Conservation (phyloP, 768 basidiomycete species). For the Clavulina sp. region DNA sequence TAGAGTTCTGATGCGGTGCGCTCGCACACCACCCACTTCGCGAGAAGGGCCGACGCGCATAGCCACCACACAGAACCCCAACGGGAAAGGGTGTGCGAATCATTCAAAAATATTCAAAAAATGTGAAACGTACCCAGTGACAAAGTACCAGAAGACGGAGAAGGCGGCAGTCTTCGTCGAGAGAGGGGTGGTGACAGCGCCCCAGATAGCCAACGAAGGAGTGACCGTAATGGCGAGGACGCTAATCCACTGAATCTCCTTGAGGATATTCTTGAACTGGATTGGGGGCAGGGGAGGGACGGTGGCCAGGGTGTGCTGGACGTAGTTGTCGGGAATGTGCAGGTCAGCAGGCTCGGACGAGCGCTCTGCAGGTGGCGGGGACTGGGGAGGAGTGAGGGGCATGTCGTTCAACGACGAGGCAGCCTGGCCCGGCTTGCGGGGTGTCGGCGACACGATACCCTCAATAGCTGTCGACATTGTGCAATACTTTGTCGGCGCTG, state of each 20-base stretch:
- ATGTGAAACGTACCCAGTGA: conserved; percentile 43
- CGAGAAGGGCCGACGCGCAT: too few species aligned
- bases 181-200: conserved; percentile 40
- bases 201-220: conserved; percentile 57
- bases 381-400: conserved; percentile 3
- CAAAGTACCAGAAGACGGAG: conserved; percentile 55
- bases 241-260: conserved; percentile 63
- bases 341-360: conserved; percentile 16
- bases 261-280: conserved; percentile 35
- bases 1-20: too few species aligned
- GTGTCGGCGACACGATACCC: neutral
- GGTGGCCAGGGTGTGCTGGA: conserved; percentile 52
- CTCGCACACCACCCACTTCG: too few species aligned
- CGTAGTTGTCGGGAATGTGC: conserved; percentile 64
- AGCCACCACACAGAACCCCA: too few species aligned
- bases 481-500: too few species aligned
- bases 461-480: too few species aligned
- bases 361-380: neutral
- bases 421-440: neutral
- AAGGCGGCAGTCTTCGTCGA: conserved; percentile 62
- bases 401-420: neutral
- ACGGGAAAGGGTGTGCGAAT: neutral
- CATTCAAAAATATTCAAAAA: neutral
- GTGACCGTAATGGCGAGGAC: conserved; percentile 53
- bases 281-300: conserved; percentile 53